Evolutionary conservation across 2,329 filamentous ascomycete species (phyloP).

Genomic region (Fusarium pseudograminearum): DNA sequence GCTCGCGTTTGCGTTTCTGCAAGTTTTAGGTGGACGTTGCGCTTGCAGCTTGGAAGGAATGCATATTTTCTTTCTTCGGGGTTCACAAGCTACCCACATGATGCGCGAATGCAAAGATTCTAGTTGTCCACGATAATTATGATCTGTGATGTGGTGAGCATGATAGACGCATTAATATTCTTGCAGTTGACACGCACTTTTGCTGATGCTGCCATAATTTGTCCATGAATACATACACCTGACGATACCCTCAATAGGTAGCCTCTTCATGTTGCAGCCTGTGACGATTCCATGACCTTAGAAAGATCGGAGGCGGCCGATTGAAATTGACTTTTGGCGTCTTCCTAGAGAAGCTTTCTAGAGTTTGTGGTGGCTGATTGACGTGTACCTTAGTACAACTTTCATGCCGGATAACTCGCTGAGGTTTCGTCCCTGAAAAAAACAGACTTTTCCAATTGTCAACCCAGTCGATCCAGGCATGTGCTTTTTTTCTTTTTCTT

Average conservation of each 20-base stretch:
- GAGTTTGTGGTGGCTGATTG: slow-evolving; percentile 23
- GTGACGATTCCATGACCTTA: not conserved
- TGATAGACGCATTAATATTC: not conserved
- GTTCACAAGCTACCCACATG: slow-evolving; percentile 22
- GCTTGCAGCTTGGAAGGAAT: slow-evolving; percentile 27
- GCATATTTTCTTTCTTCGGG: slow-evolving; percentile 8
- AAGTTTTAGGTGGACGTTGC: slow-evolving; percentile 21
- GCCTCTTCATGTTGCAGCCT: not conserved
- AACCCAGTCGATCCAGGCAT: not conserved
- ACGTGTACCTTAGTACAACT: not conserved
- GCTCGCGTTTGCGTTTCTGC: slow-evolving; percentile 28
- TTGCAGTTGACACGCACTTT: not conserved
- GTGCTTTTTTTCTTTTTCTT: slow-evolving; percentile 5
- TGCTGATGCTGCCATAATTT: not conserved
- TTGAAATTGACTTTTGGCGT: slow-evolving; percentile 39
- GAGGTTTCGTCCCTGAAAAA: slow-evolving; percentile 3
- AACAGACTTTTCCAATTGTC: not conserved
- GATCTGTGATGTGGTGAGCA: not conserved
- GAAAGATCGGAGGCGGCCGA: slow-evolving; percentile 20
- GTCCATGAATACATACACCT: not conserved
- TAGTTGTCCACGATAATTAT: not conserved
- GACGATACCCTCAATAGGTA: not conserved
- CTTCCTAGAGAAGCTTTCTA: slow-evolving; percentile 18
- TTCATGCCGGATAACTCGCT: not conserved
- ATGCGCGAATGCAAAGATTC: slow-evolving; percentile 2